A percentile compares a stretch with the other conserved stretches of the same genome.
These are phyloP conservation scores for Xeromyces bisporus DNA, from an alignment of 495 filamentous ascomycete genomes.

Conservation along the genomic window DNA sequence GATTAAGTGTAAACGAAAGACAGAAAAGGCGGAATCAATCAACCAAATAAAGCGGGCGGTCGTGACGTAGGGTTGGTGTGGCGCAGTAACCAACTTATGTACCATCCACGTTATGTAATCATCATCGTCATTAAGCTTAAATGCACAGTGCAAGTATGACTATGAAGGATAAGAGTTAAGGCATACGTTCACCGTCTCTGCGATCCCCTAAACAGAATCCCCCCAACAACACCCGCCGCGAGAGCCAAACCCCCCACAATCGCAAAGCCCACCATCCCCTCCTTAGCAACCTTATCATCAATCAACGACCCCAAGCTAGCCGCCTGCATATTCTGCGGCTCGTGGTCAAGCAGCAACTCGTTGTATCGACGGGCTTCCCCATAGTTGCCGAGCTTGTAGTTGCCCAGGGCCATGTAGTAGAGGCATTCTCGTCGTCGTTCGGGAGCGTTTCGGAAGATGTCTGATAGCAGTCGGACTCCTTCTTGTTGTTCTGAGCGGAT, in stretches of 20 bases:
- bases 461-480: slow-evolving; percentile 83
- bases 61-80: too few relatives aligned
- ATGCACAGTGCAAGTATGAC: too few relatives aligned
- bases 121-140: too few relatives aligned
- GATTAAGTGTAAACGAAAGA: too few relatives aligned
- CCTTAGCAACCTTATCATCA: slow-evolving; percentile 88
- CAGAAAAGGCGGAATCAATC: too few relatives aligned
- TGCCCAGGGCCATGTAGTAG: slow-evolving; percentile 90
- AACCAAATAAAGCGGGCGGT: too few relatives aligned
- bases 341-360: slow-evolving; percentile 72
- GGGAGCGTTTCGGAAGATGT: slow-evolving; percentile 84
- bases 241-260: slow-evolving; percentile 89
- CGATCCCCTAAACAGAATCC: slow-evolving; percentile 57
- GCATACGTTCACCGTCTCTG: slow-evolving; percentile 43
- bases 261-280: slow-evolving; percentile 88
- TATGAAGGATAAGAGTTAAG: too few relatives aligned
- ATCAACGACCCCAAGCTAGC: slow-evolving; percentile 68
- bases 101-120: too few relatives aligned
- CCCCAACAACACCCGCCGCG: slow-evolving; percentile 82
- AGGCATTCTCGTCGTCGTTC: slow-evolving; percentile 93
- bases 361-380: slow-evolving; percentile 89
- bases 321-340: slow-evolving; percentile 80
- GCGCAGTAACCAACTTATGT: too few relatives aligned
- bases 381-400: slow-evolving; percentile 97
- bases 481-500: slow-evolving; percentile 75